Percentiles rank a stretch among this genome's conserved stretches.
These are phyloP conservation scores for Geotrichum fermentans DNA, from an alignment of 1,139 yeast species.

Conservation along the genomic window DNA sequence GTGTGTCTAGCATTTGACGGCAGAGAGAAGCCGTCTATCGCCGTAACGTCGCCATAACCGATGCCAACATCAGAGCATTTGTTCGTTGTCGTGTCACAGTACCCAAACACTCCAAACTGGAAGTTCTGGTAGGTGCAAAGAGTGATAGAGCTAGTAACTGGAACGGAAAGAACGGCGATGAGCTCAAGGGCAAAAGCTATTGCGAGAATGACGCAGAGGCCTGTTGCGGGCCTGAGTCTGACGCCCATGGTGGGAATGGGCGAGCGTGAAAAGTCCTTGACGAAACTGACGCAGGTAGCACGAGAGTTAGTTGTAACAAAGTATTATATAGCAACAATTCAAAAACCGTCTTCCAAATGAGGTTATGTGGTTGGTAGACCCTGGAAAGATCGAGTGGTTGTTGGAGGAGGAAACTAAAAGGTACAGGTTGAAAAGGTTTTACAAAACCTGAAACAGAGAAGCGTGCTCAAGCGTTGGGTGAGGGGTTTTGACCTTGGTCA, in stretches of 20 bases:
- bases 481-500: too few species aligned
- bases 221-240: conserved; percentile 39
- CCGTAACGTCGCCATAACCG: conserved; percentile 44
- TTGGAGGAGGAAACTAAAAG: too few species aligned
- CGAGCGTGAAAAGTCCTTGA: too few species aligned
- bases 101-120: conserved; percentile 83
- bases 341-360: too few species aligned
- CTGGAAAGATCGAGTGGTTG: too few species aligned
- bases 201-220: conserved; percentile 41
- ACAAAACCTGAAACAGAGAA: too few species aligned
- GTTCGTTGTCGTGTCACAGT: conserved; percentile 47
- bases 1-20: conserved; percentile 57
- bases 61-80: conserved; percentile 50
- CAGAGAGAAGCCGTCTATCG: conserved; percentile 44
- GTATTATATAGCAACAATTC: too few species aligned
- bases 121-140: conserved; percentile 49
- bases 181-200: conserved; percentile 52
- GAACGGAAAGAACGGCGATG: conserved; percentile 56
- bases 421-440: too few species aligned
- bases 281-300: background rate
- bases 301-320: background rate
- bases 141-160: conserved; percentile 49
- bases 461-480: too few species aligned
- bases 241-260: conserved; percentile 35
- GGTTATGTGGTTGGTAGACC: too few species aligned